These are phyloP conservation scores for Tarenaya hassleriana DNA, from an alignment of 345 rosid genomes.

Conservation along the genomic window DNA sequence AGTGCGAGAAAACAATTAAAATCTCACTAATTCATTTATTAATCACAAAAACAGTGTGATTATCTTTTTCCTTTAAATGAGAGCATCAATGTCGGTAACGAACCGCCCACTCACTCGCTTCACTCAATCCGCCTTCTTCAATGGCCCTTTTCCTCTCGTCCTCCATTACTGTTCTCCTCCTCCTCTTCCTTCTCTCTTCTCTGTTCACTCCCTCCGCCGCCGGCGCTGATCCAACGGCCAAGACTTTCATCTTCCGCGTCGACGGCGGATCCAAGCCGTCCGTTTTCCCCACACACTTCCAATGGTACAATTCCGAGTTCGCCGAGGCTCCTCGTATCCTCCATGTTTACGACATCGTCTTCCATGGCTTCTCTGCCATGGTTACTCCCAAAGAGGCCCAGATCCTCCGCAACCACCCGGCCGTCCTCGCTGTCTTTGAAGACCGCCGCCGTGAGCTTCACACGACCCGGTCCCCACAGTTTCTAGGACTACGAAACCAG, in stretches of 20 bases:
- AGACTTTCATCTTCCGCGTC: constrained; percentile 59
- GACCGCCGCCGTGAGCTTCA: constrained; percentile 63
- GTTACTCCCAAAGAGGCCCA: constrained; percentile 36
- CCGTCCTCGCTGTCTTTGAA: constrained; percentile 54
- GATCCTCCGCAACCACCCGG: constrained; percentile 45
- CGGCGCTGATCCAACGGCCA: constrained; percentile 25
- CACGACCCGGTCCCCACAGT: constrained; percentile 81
- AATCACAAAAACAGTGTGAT: no score
- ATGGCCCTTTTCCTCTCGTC: constrained; percentile 33
- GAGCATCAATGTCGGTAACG: no score
- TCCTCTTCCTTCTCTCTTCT: constrained; percentile 12
- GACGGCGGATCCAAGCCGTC: constrained; percentile 56
- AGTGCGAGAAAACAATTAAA: not conserved
- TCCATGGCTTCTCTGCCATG: constrained; percentile 79
- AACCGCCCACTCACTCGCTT: constrained; percentile 16
- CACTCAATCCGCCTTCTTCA: constrained; percentile 10
- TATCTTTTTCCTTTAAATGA: constrained; percentile 7
- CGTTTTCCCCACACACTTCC: constrained; percentile 59
- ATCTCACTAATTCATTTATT: no score
- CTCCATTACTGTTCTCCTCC: constrained; percentile 18
- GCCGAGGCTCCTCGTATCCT: constrained; percentile 51
- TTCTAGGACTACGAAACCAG: constrained; percentile 69
- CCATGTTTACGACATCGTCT: constrained; percentile 75
- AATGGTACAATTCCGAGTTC: constrained; percentile 72
- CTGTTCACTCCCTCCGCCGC: not conserved